Evolutionary conservation across 2,329 filamentous ascomycete species (phyloP), one percentile per base, ranked within the genome.

Genomic region (Akanthomyces dipterigenus): DNA sequence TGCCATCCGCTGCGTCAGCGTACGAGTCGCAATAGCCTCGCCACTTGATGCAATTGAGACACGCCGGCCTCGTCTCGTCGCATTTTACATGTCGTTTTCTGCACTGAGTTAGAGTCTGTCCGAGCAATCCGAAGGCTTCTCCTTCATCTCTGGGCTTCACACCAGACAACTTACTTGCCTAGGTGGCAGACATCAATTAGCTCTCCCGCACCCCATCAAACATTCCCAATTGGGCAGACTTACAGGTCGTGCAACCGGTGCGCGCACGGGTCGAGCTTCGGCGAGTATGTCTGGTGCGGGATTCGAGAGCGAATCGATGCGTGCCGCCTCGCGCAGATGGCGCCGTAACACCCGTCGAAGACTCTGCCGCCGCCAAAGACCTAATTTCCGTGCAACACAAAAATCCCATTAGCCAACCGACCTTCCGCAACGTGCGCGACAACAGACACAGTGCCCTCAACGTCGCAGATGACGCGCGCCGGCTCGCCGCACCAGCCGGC

Each of bases 1-100:
- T 58, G n/a, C 26, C 61, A 34, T 55, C 65, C 49, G 28, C 56
- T 50, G 63, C 45, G 11, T 70, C 70, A 8, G 62, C 58, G 49
- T 76, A 77, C 12, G 72, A 69, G 31, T 74, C 71, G 53, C 75
- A 76, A 57, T 74, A 71, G n/a, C 75, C 75, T 55, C 70, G 68
- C 71, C 74, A 77, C 65, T 74, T 76, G 60, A 77, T 67, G 60
- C 75, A 77, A 53, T 76, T 77, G 38, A 73, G 68, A 62, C 75
- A 77, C 5, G 73, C 70, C 20, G 75, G 75, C 42, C 73, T 72
- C 26, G 73, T 73, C 65, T 77, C 75, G 54, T 77, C 75, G 60
- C 75, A 77, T 65, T 77, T 77, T 42, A 77, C 72, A 63, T 77
- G 75, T 22, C 75, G 75, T 58, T 75, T 76, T 57, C 74, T 76